These are phyloP conservation scores for Kodamaea restingae DNA, from an alignment of 805 yeast genomes.

Conservation along the genomic window DNA sequence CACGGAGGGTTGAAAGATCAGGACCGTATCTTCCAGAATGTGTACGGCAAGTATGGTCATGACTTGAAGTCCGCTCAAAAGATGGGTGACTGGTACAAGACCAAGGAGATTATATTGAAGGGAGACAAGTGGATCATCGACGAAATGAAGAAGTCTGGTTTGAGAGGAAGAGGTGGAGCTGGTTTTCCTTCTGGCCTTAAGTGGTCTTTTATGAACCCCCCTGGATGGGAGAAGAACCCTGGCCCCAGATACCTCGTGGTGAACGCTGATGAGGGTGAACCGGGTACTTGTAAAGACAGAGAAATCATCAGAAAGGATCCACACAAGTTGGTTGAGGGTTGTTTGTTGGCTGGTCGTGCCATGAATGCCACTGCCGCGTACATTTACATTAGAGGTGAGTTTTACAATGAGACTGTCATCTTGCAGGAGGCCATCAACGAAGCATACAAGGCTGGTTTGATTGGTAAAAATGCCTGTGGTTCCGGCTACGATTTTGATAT, in stretches of 20 bases:
- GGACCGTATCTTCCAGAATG: constrained; percentile 84
- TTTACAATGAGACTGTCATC: constrained; percentile 71
- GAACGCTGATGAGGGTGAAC: constrained; percentile 94
- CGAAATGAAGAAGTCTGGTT: constrained; percentile 78
- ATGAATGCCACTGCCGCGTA: constrained; percentile 94
- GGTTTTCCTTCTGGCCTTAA: constrained; percentile 89
- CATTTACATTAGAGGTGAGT: constrained; percentile 88
- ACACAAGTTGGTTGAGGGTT: constrained; percentile 89
- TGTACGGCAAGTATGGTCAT: constrained; percentile 70
- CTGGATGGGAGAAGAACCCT: constrained; percentile 86
- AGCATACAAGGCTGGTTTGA: constrained; percentile 74
- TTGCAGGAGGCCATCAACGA: constrained; percentile 83
- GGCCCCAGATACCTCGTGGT: constrained; percentile 90
- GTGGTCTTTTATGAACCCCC: constrained; percentile 94
- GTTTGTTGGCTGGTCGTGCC: constrained; percentile 82
- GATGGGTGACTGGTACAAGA: constrained; percentile 91
- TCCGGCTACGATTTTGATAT: constrained; percentile 82
- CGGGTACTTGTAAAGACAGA: constrained; percentile 91
- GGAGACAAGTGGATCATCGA: constrained; percentile 90
- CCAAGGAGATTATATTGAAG: constrained; percentile 76
- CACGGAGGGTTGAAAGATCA: constrained; percentile 77
- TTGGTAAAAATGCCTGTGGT: constrained; percentile 85
- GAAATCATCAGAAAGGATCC: constrained; percentile 90
- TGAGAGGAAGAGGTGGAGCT: constrained; percentile 92
- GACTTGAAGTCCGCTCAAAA: constrained; percentile 70